These are phyloP conservation scores for Musa itinerans DNA, from an alignment of 176 grass and related monocot species.

Conservation along the genomic window DNA sequence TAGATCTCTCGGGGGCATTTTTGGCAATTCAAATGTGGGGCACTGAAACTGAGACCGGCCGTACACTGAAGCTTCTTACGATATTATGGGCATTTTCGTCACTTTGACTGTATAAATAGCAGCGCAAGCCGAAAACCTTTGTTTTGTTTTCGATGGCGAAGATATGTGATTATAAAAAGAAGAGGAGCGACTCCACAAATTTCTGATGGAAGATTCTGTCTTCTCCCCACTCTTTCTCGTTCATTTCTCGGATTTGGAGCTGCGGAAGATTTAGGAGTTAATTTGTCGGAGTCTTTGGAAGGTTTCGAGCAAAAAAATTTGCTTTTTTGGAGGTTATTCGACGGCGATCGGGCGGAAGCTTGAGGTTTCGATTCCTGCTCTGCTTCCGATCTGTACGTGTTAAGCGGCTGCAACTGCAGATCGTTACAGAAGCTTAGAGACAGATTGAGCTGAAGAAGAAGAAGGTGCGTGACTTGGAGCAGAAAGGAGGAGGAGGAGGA, in stretches of 20 bases:
- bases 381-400: not conserved
- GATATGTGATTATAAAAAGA: too few relatives aligned
- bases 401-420: not conserved
- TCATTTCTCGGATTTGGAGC: not conserved
- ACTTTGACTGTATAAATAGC: conserved; percentile 28
- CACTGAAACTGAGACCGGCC: conserved; percentile 4
- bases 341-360: too few relatives aligned
- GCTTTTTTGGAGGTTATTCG: not conserved
- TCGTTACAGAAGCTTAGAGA: not conserved
- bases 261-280: not conserved
- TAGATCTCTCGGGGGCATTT: too few relatives aligned
- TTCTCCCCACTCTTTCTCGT: not conserved
- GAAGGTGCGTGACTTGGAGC: not conserved
- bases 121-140: not conserved
- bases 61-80: conserved; percentile 9
- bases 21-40: not conserved
- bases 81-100: conserved; percentile 18
- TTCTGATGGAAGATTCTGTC: not conserved
- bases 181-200: too few relatives aligned
- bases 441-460: not conserved
- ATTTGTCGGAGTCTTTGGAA: not conserved
- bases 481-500: not conserved
- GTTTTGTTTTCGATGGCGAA: not conserved
- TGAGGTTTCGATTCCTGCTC: not conserved
- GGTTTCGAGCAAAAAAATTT: not conserved